Base-by-base conservation (phyloP, 768 basidiomycete genomes). In the Mycena latifolia region DNA sequence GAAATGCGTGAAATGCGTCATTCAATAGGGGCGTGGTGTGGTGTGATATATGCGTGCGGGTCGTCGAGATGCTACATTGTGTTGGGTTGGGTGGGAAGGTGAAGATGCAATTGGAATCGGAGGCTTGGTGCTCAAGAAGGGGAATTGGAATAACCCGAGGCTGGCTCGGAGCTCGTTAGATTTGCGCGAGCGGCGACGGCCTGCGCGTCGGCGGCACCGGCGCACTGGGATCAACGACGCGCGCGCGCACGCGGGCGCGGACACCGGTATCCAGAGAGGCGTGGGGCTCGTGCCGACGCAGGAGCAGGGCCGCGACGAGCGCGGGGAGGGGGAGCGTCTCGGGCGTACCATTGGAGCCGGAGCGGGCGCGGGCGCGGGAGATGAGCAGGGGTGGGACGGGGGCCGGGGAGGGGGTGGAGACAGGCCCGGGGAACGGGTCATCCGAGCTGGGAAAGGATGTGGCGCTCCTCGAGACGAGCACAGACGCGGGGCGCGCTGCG, bases 301-400 rank as follows among this genome's bases (percentile, higher is more conserved):
- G 31, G 24, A 61, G n/a, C 37, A 61, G 28, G 17, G 45, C 43
- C 25, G 59, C 65, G 59, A 66, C 65, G 24, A 66, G 65, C 39
- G 47, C 47, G 59, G 46, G 29, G 52, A 66, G 54, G 18, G 27
- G 15, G 18, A 60, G 46, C 33, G 56, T 46, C 10, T 18, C 22
- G 18, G 24, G 12, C 43, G 20, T 29, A 0, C 57, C 51, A 28
- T 58, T 43, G 28, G 46, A 55, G 24, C 59, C 31, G 41, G 65
- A 66, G 54, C 65, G 59, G 10, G 25, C 57, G 64, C 29, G 25
- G 29, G 55, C 1, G 0, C 25, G 4, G 39, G 55, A 5, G 1
- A 25, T 1, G 17, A 35, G 17, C 45, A 18, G 54, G n/a, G 48
- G 28, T 4, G n/a, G n/a, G n/a, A n/a, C n/a, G n/a, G 5, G 17